Evolutionary conservation across 192 early-diverging fungal species (phyloP).

Genomic region (Backusella tarrabulga): DNA sequence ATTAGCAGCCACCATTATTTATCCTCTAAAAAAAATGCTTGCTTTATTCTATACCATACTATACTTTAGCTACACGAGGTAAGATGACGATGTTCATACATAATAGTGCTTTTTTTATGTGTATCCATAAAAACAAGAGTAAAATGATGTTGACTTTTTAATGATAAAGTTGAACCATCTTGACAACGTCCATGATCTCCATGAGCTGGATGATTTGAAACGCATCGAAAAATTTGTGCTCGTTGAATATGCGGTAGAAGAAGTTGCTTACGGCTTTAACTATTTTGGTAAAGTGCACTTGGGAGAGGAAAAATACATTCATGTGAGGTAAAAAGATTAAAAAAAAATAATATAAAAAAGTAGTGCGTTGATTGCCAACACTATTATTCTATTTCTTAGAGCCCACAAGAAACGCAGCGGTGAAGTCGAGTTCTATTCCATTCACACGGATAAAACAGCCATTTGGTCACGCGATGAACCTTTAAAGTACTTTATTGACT

Average conservation of each 20-base stretch:
- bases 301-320: constrained; percentile 50
- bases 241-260: constrained; percentile 47
- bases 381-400: constrained; percentile 15
- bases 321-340: constrained; percentile 40
- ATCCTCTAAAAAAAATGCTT: not conserved
- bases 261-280: constrained; percentile 51
- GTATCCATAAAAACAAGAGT: not conserved
- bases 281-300: constrained; percentile 58
- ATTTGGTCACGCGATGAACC: constrained; percentile 52
- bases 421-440: constrained; percentile 43
- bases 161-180: constrained; percentile 37
- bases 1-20: not conserved
- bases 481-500: constrained; percentile 51
- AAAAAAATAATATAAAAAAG: not conserved
- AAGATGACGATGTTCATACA: not conserved
- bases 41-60: not conserved
- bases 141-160: not conserved
- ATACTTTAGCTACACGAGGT: constrained; percentile 25
- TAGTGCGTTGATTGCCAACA: not conserved
- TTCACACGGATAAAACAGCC: constrained; percentile 48
- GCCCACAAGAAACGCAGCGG: constrained; percentile 44
- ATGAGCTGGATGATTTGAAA: constrained; percentile 49
- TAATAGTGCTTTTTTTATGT: not conserved
- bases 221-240: constrained; percentile 46
- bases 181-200: constrained; percentile 44